These are phyloP conservation scores for Kappamyces sp. DNA, from an alignment of 192 early-diverging fungal genomes.

Conservation along the genomic window DNA sequence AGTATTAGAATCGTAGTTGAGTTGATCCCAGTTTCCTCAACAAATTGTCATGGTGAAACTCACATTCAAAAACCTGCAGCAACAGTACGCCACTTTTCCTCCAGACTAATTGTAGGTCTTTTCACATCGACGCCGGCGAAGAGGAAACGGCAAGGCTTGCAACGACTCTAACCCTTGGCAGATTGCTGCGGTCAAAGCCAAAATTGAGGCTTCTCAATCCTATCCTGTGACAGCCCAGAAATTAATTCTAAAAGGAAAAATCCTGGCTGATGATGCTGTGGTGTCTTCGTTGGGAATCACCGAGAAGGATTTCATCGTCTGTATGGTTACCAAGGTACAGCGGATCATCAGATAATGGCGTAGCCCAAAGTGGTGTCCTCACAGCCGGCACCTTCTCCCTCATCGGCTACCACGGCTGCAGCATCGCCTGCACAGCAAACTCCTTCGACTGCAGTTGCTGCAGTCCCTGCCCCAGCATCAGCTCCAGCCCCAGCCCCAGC, in stretches of 20 bases:
- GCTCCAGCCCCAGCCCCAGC: slow-evolving; percentile 38
- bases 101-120: slow-evolving; percentile 71
- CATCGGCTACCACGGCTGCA: slow-evolving; percentile 35
- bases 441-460: slow-evolving; percentile 30
- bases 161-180: slow-evolving; percentile 18
- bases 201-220: slow-evolving; percentile 67
- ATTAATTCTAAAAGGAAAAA: slow-evolving; percentile 86
- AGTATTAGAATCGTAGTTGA: too few species aligned
- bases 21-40: too few species aligned
- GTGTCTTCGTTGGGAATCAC: slow-evolving; percentile 69
- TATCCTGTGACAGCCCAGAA: slow-evolving; percentile 71
- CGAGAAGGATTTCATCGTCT: slow-evolving; percentile 92
- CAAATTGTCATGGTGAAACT: slow-evolving; percentile 56
- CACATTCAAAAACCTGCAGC: slow-evolving; percentile 87
- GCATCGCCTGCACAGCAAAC: slow-evolving; percentile 27
- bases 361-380: slow-evolving; percentile 40
- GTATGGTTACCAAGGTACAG: slow-evolving; percentile 86
- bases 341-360: slow-evolving; percentile 4
- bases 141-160: background rate
- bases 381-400: slow-evolving; percentile 31
- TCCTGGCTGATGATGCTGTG: slow-evolving; percentile 71
- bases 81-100: slow-evolving; percentile 50
- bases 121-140: slow-evolving; percentile 37
- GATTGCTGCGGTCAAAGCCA: slow-evolving; percentile 73
- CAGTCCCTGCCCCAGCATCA: slow-evolving; percentile 28